phyloP scores from a whole-genome alignment of 331 rosid genomes.

The Stylosanthes scabra region DNA sequence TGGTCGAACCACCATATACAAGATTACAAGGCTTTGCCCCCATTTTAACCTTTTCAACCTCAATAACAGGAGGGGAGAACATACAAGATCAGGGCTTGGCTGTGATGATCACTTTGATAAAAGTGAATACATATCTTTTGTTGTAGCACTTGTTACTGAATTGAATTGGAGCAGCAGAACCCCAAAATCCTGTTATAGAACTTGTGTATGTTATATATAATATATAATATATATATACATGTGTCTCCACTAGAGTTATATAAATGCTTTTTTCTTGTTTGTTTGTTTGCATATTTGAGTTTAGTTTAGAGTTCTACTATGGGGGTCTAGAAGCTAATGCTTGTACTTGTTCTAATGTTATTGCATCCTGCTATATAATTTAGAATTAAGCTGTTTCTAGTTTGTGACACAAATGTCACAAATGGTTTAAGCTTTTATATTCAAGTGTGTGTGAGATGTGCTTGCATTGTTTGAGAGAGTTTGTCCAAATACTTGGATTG shows the following conservation, averaged over 20 bases:
- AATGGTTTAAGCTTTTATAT: not conserved
- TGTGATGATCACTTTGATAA: slow-evolving; percentile 37
- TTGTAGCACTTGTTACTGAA: slow-evolving; percentile 55
- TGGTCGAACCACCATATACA: slow-evolving; percentile 48
- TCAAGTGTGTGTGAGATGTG: not conserved
- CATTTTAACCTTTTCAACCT: slow-evolving; percentile 42
- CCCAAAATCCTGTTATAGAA: slow-evolving; percentile 51
- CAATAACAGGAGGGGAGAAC: slow-evolving; percentile 34
- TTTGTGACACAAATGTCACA: slow-evolving; percentile 13
- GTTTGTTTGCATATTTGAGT: slow-evolving; percentile 36
- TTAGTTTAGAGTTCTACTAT: not conserved
- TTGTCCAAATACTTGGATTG: not conserved
- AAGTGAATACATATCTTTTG: slow-evolving; percentile 41
- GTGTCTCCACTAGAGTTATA: slow-evolving; percentile 47
- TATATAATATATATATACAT: slow-evolving; percentile 26
- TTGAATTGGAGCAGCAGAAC: slow-evolving; percentile 42
- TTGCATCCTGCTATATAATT: slow-evolving; percentile 11
- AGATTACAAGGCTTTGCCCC: slow-evolving; percentile 42
- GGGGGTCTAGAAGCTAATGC: slow-evolving; percentile 11
- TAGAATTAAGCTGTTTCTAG: slow-evolving; percentile 15
- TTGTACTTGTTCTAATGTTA: slow-evolving; percentile 25
- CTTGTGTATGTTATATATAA: slow-evolving; percentile 54
- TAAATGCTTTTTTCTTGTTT: slow-evolving; percentile 45
- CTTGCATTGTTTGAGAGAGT: not conserved
- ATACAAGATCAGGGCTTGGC: slow-evolving; percentile 41